A percentile compares a stretch with the other conserved stretches of the same genome.
Conservation (phyloP, 2,329 filamentous ascomycete genomes). For the Calonectria leucothoes region DNA sequence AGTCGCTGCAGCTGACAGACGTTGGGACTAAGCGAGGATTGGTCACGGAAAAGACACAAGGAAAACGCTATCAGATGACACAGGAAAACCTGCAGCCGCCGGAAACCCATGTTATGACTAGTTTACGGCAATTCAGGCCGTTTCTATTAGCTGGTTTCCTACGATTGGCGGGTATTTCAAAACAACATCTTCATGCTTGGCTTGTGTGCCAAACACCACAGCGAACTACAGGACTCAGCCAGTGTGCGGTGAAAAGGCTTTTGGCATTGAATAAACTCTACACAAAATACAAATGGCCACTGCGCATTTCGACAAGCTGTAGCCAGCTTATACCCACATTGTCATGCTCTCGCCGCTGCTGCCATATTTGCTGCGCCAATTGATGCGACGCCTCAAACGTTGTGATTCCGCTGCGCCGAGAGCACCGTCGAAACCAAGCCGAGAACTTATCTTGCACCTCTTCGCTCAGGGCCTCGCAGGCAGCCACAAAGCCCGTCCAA, state of each 20-base stretch:
- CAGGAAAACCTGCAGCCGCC: not conserved
- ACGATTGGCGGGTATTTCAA: not conserved
- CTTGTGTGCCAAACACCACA: not conserved
- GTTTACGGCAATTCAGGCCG: not conserved
- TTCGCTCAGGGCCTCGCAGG: not conserved
- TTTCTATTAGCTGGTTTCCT: not conserved
- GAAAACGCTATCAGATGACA: not conserved
- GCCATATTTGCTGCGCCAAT: not conserved
- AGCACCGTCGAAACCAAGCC: not conserved
- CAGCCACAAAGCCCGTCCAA: not conserved
- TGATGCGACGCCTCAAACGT: not conserved
- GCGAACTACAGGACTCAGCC: not conserved
- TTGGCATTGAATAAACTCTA: not conserved
- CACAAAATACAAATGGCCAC: not conserved
- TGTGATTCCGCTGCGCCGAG: not conserved
- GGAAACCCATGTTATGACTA: not conserved
- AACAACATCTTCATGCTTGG: not conserved
- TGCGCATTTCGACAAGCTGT: not conserved
- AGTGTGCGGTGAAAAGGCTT: not conserved
- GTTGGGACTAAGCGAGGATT: too few relatives aligned
- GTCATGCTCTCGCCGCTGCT: not conserved
- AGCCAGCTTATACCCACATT: not conserved
- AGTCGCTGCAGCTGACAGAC: too few relatives aligned
- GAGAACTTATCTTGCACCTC: not conserved
- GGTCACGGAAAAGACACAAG: not conserved